Evolutionary conservation across 805 yeast species (phyloP).

Genomic region (Nakazawaea wickerhamii): DNA sequence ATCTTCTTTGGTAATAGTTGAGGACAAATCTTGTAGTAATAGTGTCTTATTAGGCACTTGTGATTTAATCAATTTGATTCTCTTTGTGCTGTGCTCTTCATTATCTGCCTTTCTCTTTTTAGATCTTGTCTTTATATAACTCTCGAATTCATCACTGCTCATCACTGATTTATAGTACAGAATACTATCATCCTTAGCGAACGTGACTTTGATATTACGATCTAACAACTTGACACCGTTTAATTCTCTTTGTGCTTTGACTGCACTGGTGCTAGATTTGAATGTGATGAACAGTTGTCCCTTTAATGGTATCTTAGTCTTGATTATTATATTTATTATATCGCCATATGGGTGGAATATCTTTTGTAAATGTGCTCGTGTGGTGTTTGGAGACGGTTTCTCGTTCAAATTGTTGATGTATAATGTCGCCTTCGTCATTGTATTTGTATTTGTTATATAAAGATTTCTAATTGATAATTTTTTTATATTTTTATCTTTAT

Average conservation of each 20-base stretch:
- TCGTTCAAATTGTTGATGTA: conserved; percentile 74
- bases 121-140: conserved; percentile 17
- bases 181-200: conserved; percentile 44
- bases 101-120: conserved; percentile 14
- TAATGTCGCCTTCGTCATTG: conserved; percentile 21
- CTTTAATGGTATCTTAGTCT: conserved; percentile 55
- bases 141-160: conserved; percentile 20
- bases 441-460: neutral
- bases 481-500: neutral
- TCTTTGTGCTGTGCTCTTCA: conserved; percentile 15
- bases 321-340: conserved; percentile 47
- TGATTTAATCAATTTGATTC: conserved; percentile 21
- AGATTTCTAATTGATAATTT: neutral
- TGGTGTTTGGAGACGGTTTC: conserved; percentile 46
- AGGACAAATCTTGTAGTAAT: conserved; percentile 61
- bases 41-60: conserved; percentile 63
- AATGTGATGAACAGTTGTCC: conserved; percentile 83
- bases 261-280: conserved; percentile 35
- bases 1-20: conserved; percentile 31
- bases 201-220: conserved; percentile 40
- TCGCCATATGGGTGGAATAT: conserved; percentile 37
- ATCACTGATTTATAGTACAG: conserved; percentile 15
- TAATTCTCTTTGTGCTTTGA: conserved; percentile 36
- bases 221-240: conserved; percentile 39
- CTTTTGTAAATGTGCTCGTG: conserved; percentile 36